phyloP scores from a whole-genome alignment of 768 basidiomycete species.

The Roridomyces roridus region DNA sequence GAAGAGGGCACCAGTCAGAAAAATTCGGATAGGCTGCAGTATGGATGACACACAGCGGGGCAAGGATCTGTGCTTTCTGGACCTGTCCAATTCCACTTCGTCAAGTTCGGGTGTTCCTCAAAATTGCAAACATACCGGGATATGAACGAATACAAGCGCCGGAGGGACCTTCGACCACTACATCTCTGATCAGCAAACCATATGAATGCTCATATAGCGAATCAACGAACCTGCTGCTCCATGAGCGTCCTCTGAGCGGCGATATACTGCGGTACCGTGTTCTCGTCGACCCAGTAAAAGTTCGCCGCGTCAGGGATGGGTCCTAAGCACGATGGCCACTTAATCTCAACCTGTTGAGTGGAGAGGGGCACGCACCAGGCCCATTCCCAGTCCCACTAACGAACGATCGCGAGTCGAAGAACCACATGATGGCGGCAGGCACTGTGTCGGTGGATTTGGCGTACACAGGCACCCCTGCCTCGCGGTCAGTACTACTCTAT shows the following conservation, averaged over 20 bases:
- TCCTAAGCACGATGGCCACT: no score
- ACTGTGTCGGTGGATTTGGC: neutral
- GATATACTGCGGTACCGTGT: slow-evolving; percentile 8
- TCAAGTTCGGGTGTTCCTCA: neutral
- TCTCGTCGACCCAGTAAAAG: slow-evolving; percentile 15
- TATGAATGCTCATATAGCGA: no score
- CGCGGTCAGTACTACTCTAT: neutral
- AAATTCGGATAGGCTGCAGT: neutral
- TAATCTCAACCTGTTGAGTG: no score
- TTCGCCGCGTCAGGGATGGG: slow-evolving; percentile 4
- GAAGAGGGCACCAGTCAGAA: neutral
- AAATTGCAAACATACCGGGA: neutral
- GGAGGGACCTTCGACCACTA: slow-evolving; percentile 12
- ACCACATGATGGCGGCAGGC: slow-evolving; percentile 10
- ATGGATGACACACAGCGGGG: neutral
- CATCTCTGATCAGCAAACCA: no score
- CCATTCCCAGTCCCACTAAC: neutral
- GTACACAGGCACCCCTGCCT: slow-evolving; percentile 17
- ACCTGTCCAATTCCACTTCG: neutral
- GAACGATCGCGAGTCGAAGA: slow-evolving; percentile 19
- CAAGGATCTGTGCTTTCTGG: slow-evolving; percentile 10
- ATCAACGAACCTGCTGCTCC: neutral
- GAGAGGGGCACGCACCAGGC: neutral
- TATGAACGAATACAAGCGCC: slow-evolving; percentile 10
- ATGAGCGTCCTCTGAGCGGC: neutral